Percentiles rank a stretch among this genome's conserved stretches.
Conservation (phyloP, 257 asterid species). For the Ilex aquifolium region DNA sequence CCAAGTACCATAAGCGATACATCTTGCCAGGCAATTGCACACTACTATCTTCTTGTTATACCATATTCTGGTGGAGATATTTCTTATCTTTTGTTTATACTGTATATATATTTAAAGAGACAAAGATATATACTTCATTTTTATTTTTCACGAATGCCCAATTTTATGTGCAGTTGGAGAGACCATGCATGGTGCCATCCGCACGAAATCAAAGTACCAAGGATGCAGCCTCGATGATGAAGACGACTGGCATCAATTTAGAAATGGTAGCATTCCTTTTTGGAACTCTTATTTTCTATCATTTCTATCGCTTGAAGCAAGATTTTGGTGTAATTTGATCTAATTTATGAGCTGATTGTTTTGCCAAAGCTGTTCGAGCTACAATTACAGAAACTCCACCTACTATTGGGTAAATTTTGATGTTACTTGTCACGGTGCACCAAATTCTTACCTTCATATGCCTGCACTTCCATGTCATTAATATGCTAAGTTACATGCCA, state of each 20-base stretch:
- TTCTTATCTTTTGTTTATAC: not conserved
- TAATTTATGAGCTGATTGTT: not conserved
- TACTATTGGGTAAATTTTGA: constrained; percentile 37
- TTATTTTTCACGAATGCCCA: not conserved
- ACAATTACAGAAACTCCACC: constrained; percentile 65
- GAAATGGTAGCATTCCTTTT: constrained; percentile 39
- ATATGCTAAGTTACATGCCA: constrained; percentile 1
- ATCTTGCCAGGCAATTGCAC: constrained; percentile 66
- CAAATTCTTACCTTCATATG: not conserved
- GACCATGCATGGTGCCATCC: constrained; percentile 48
- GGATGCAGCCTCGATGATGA: constrained; percentile 68
- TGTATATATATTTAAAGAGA: not conserved
- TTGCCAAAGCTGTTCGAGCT: constrained; percentile 55
- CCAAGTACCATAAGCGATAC: constrained; percentile 74
- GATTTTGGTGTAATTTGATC: not conserved
- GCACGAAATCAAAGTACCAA: constrained; percentile 48
- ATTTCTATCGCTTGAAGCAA: not conserved
- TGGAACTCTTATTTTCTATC: constrained; percentile 1
- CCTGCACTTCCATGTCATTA: not conserved
- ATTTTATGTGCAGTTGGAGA: constrained; percentile 52
- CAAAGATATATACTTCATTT: not conserved
- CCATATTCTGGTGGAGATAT: not conserved
- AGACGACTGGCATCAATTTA: constrained; percentile 67
- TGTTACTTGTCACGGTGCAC: not conserved
- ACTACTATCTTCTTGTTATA: constrained; percentile 1